Conservation (phyloP, 2,329 filamentous ascomycete genomes). For the Metarhizium rileyi region DNA sequence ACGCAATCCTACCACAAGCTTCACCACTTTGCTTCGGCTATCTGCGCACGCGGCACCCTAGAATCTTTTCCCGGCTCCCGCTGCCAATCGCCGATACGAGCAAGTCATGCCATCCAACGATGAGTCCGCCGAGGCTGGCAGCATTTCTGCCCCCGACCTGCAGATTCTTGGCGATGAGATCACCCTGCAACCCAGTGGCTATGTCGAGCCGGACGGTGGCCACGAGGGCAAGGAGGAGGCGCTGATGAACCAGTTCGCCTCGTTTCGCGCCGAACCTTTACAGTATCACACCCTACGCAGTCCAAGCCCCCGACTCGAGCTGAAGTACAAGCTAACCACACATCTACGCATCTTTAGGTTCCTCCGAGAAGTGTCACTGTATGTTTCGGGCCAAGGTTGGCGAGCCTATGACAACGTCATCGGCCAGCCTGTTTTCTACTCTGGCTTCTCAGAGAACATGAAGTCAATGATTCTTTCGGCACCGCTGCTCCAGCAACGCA, state of each 20-base stretch:
- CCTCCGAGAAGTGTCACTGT: slow-evolving; percentile 83
- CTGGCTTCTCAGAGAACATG: slow-evolving; percentile 87
- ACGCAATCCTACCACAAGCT: not conserved
- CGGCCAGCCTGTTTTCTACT: slow-evolving; percentile 87
- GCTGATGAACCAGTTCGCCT: slow-evolving; percentile 73
- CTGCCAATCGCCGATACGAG: slow-evolving; percentile 1
- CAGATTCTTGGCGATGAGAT: slow-evolving; percentile 67
- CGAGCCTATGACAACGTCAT: slow-evolving; percentile 85
- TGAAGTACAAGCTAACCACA: not conserved
- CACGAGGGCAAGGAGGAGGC: slow-evolving; percentile 53
- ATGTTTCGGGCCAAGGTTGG: slow-evolving; percentile 91
- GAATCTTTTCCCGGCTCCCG: not conserved
- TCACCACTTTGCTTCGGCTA: not conserved
- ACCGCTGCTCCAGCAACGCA: slow-evolving; percentile 62
- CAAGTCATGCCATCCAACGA: slow-evolving; percentile 24
- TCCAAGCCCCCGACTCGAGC: not conserved
- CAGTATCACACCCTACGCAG: slow-evolving; percentile 31
- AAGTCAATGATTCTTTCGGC: slow-evolving; percentile 67
- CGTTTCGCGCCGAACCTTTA: slow-evolving; percentile 64
- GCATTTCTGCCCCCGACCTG: slow-evolving; percentile 57
- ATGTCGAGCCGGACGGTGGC: slow-evolving; percentile 41
- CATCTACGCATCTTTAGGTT: slow-evolving; percentile 56
- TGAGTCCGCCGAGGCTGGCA: slow-evolving; percentile 19
- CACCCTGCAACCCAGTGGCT: slow-evolving; percentile 65
- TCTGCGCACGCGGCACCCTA: not conserved